These are phyloP conservation scores for Pyronema domesticum DNA, from an alignment of 495 filamentous ascomycete species.

Conservation along the genomic window DNA sequence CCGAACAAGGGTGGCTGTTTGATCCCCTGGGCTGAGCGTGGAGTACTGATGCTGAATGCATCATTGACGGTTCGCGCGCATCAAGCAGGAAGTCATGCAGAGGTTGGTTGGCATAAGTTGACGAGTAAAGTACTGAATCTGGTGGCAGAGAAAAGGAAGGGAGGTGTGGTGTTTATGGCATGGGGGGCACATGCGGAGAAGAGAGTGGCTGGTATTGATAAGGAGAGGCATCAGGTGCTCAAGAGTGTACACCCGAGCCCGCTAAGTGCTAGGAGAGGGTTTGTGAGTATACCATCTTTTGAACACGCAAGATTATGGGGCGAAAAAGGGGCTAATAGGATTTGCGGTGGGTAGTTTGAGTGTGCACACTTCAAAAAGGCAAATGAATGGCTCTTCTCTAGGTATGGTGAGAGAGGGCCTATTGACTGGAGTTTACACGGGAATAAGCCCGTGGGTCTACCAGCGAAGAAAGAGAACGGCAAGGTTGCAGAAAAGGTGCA, in stretches of 20 bases:
- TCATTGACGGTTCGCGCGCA: conserved; percentile 81
- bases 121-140: conserved; percentile 81
- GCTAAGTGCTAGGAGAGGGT: conserved; percentile 60
- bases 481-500: background rate
- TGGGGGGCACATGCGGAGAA: conserved; percentile 74
- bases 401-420: conserved; percentile 59
- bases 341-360: conserved; percentile 38
- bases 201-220: conserved; percentile 52
- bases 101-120: conserved; percentile 78
- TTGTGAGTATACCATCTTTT: conserved; percentile 29
- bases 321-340: background rate
- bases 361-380: conserved; percentile 75
- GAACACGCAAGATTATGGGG: background rate
- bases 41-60: conserved; percentile 82
- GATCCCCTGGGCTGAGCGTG: conserved; percentile 81
- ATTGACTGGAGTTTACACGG: conserved; percentile 73
- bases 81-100: conserved; percentile 63
- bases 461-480: background rate
- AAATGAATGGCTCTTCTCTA: conserved; percentile 67
- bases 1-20: conserved; percentile 62
- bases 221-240: conserved; percentile 55
- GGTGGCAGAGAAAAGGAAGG: conserved; percentile 51
- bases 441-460: background rate
- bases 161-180: conserved; percentile 82
- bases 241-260: conserved; percentile 83